These are phyloP conservation scores for Lactifluus volemus DNA, from an alignment of 768 basidiomycete species.

Conservation along the genomic window DNA sequence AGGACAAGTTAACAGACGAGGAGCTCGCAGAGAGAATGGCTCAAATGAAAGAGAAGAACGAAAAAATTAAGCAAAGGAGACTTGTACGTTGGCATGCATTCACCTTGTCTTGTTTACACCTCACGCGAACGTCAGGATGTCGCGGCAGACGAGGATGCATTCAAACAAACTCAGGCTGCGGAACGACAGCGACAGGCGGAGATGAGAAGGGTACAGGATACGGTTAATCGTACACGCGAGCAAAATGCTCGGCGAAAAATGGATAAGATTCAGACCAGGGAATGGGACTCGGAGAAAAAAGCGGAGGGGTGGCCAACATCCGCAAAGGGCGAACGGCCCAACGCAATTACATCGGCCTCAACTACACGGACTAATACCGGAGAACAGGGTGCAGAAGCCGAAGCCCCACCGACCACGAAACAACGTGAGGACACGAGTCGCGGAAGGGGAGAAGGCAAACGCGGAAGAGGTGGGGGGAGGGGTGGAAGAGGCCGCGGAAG, in stretches of 20 bases:
- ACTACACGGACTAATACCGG: conserved; percentile 8
- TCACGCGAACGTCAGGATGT: conserved; percentile 46
- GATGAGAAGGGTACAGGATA: conserved; percentile 58
- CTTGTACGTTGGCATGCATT: conserved; percentile 33
- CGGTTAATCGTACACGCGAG: conserved; percentile 61
- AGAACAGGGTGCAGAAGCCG: not conserved
- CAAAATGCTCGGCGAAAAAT: conserved; percentile 74
- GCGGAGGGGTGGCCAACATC: conserved; percentile 17
- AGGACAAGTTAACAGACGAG: conserved; percentile 66
- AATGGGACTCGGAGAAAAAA: conserved; percentile 78
- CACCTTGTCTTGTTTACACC: not conserved
- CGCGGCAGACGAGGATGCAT: conserved; percentile 72
- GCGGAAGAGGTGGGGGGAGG: conserved; percentile 10
- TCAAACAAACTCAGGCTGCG: conserved; percentile 56
- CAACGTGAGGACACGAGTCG: not conserved
- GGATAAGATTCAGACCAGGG: conserved; percentile 68
- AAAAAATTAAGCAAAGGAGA: conserved; percentile 65
- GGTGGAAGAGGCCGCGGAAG: conserved; percentile 12
- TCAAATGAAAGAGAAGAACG: conserved; percentile 62
- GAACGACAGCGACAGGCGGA: conserved; percentile 52
- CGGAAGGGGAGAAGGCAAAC: conserved; percentile 1
- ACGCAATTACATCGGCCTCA: not conserved
- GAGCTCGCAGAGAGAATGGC: conserved; percentile 62
- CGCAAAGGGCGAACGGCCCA: not conserved
- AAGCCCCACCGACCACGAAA: not conserved